These are phyloP conservation scores for Albophoma yamanashiensis DNA, from an alignment of 2,329 filamentous ascomycete species.

Conservation along the genomic window DNA sequence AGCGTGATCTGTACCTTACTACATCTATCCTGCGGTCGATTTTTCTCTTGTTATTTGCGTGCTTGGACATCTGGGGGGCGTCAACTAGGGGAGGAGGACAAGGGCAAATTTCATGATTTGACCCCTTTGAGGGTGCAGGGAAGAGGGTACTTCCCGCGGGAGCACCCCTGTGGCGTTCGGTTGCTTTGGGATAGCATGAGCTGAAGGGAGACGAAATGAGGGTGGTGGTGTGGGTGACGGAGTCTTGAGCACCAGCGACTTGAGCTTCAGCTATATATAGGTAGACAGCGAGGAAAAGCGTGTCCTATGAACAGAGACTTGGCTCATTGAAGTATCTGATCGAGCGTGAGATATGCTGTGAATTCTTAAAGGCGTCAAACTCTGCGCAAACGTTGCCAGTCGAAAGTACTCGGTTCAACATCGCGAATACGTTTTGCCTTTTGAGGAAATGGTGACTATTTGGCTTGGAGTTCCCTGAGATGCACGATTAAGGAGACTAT, in stretches of 20 bases:
- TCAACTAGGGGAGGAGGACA: slow-evolving; percentile 10
- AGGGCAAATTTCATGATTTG: slow-evolving; percentile 11
- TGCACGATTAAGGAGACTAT: too few relatives aligned
- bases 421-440: too few relatives aligned
- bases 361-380: background rate
- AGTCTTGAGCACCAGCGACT: background rate
- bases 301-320: background rate
- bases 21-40: slow-evolving; percentile 12
- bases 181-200: slow-evolving; percentile 7
- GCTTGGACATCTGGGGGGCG: slow-evolving; percentile 14
- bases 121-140: slow-evolving; percentile 10
- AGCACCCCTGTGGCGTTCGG: slow-evolving; percentile 7
- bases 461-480: too few relatives aligned
- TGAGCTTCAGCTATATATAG: background rate
- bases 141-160: slow-evolving; percentile 4
- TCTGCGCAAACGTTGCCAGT: background rate
- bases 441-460: too few relatives aligned
- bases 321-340: background rate
- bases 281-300: background rate
- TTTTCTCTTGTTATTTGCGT: slow-evolving; percentile 9
- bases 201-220: background rate
- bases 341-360: background rate
- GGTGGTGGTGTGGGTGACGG: background rate
- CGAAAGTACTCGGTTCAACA: background rate
- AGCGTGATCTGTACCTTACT: slow-evolving; percentile 14